Conservation (phyloP, 257 asterid species). For the Anisodus tanguticus region DNA sequence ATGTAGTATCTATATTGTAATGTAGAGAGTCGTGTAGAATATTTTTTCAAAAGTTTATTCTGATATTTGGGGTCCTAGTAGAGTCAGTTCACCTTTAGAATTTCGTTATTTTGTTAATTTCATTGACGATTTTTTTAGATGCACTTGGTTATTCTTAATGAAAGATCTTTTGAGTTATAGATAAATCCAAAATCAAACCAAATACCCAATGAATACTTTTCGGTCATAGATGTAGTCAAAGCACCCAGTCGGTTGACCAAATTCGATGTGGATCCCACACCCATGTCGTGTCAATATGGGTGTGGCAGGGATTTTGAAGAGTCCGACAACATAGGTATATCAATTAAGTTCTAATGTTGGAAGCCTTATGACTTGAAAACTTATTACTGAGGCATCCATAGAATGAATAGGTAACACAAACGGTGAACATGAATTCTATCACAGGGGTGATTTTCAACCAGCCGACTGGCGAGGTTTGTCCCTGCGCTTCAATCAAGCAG, state of each 20-base stretch:
- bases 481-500: no score
- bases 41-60: no score
- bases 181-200: background rate
- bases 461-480: no score
- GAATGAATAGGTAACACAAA: slow-evolving; percentile 7
- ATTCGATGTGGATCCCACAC: background rate
- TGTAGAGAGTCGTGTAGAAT: no score
- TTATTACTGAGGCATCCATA: background rate
- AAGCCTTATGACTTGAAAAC: background rate
- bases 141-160: no score
- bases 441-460: no score
- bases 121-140: no score
- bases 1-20: no score
- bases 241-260: background rate
- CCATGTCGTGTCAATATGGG: background rate
- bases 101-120: no score
- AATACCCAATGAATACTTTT: background rate
- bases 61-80: no score
- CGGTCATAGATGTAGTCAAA: background rate
- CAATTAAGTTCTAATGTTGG: background rate
- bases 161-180: no score
- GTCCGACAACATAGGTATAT: background rate
- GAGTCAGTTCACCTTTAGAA: no score
- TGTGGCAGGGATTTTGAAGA: background rate
- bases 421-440: background rate